Base-by-base conservation (phyloP, 768 basidiomycete species). In the Candolleomyces aberdarensis region DNA sequence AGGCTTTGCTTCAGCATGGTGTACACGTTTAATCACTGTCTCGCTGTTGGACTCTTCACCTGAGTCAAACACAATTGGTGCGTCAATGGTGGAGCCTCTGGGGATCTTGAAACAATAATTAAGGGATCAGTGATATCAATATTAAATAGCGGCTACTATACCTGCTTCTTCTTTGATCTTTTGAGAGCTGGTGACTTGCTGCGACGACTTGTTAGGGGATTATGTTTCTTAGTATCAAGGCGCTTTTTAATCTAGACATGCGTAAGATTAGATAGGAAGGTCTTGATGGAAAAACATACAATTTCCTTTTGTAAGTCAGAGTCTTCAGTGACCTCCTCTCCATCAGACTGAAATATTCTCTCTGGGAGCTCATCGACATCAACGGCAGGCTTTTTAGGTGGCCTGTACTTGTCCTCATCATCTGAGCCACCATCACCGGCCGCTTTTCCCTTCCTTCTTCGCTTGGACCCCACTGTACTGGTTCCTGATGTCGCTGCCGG, bases 21-120 rank as follows among this genome's bases (percentile, higher is more conserved):
- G 20, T 9, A 63, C 52, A 10, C 13, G 11, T n/a, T 52, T 55
- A 40, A 63, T 15, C 11, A 59, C 62, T 17, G 40, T 31, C 26
- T 60, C 31, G 5, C 57, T 58, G 29, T 62, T 62, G 3, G 58
- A 62, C 39, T 65, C 64, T 41, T 55, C 49, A 56, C 41, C 57
- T 8, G 61, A 59, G 31, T 60, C 49, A 20, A 58, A 39, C 14
- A 47, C 57, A 9, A 22, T 17, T 14, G 44, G 43, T 46, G 52
- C 15, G 14, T 26, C 10, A 43, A 46, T 54, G n/a, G 26, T 58
- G n/a, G n/a, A n/a, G 29, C 17, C 47, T 50, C 9, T 8, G 17
- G 48, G 19, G 5, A 29, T 29, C 52, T 31, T 14, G n/a, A n/a
- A n/a, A 10, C 39, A 43, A 9, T 8, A 9, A 8, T 43, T 17